Evolutionary conservation across 2,329 filamentous ascomycete genomes (phyloP).

Genomic region (Aspergillus tanneri): DNA sequence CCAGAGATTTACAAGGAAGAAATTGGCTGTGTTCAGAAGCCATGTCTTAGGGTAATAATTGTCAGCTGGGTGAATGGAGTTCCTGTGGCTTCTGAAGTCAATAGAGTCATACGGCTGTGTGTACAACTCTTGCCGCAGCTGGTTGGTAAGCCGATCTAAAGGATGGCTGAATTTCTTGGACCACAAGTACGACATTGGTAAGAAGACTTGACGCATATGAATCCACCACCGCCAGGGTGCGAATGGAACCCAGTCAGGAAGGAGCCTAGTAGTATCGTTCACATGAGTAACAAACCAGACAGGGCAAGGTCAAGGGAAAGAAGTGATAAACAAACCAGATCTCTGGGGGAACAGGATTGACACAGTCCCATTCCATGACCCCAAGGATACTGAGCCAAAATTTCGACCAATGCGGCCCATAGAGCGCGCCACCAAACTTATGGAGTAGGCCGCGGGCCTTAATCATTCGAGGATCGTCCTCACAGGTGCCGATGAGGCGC

Average conservation of each 20-base stretch:
- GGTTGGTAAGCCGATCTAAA: conserved; percentile 69
- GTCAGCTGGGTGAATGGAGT: conserved; percentile 74
- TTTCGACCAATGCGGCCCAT: conserved; percentile 93
- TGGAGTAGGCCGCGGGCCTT: conserved; percentile 81
- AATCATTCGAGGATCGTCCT: conserved; percentile 80
- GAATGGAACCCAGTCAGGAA: conserved; percentile 87
- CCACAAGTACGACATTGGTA: conserved; percentile 88
- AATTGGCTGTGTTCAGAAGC: conserved; percentile 76
- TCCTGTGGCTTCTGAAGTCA: conserved; percentile 73
- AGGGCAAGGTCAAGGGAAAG: background rate
- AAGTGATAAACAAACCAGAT: conserved; percentile 61
- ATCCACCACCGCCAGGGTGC: conserved; percentile 97
- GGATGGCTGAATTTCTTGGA: conserved; percentile 79
- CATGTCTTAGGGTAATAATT: conserved; percentile 93
- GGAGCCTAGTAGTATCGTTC: conserved; percentile 49
- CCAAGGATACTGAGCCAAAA: conserved; percentile 88
- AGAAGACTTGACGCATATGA: conserved; percentile 94
- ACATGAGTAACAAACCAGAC: too few relatives aligned
- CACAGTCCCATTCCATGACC: conserved; percentile 82
- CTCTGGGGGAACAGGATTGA: conserved; percentile 92
- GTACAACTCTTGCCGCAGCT: conserved; percentile 78
- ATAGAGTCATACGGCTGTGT: conserved; percentile 75
- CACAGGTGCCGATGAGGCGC: conserved; percentile 76
- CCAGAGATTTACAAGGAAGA: conserved; percentile 75
- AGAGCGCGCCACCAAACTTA: conserved; percentile 77